Percentiles rank a stretch among this genome's conserved stretches.
These are phyloP conservation scores for Coemansia sp. DNA, from an alignment of 192 early-diverging fungal genomes.

Conservation along the genomic window DNA sequence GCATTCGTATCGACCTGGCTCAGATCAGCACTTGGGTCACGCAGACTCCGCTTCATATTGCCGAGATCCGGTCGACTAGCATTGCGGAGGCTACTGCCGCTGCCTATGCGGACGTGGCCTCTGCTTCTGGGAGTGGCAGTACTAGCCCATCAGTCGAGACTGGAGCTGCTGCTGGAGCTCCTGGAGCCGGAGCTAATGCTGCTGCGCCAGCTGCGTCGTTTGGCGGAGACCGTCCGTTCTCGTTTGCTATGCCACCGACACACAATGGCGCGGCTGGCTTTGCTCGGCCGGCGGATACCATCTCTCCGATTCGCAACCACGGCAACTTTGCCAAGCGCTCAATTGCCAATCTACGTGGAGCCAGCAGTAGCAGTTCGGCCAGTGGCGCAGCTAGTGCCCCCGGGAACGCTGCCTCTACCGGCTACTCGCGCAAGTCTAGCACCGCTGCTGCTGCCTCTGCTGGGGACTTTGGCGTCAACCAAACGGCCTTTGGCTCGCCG, in stretches of 20 bases:
- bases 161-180: not conserved
- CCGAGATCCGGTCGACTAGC: conserved; percentile 34
- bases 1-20: conserved; percentile 40
- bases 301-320: conserved; percentile 22
- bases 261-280: conserved; percentile 20
- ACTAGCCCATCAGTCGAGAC: not conserved
- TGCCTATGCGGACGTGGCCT: not conserved
- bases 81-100: conserved; percentile 22
- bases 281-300: conserved; percentile 27
- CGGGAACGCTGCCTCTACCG: not conserved
- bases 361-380: not conserved
- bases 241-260: conserved; percentile 29
- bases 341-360: conserved; percentile 46
- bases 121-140: not conserved
- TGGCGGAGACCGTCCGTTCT: conserved; percentile 28
- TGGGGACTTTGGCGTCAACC: conserved; percentile 10
- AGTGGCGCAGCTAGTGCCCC: not conserved
- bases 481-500: conserved; percentile 42
- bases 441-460: not conserved
- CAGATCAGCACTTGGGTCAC: conserved; percentile 40
- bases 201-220: not conserved
- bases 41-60: conserved; percentile 34
- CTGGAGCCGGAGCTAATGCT: not conserved
- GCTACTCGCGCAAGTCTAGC: conserved; percentile 31
- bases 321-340: conserved; percentile 54